Percentiles rank a stretch among this genome's conserved stretches.
Evolutionary conservation across 164 flowering plant genomes (phyloP).

Genomic region (Stephania japonica): DNA sequence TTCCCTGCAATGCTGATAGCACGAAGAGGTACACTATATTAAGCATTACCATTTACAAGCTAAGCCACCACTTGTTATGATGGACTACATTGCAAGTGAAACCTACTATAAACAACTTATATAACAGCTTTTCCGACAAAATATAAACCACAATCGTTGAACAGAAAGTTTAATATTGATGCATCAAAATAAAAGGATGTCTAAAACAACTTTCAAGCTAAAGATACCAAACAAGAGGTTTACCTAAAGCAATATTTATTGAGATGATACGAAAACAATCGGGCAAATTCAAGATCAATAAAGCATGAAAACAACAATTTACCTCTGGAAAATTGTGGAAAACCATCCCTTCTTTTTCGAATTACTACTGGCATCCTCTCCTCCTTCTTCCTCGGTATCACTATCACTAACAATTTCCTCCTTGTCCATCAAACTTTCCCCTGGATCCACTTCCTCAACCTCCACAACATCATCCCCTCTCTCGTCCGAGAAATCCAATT

Average conservation of each 20-base stretch:
- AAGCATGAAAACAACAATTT: slow-evolving; percentile 8
- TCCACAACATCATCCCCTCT: slow-evolving; percentile 45
- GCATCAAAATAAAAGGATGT: neutral
- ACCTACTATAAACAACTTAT: neutral
- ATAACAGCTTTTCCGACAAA: neutral
- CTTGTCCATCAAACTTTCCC: slow-evolving; percentile 94
- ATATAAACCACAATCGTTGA: neutral
- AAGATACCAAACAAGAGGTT: neutral
- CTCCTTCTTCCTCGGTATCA: slow-evolving; percentile 73
- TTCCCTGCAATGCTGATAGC: slow-evolving; percentile 85
- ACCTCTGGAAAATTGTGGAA: slow-evolving; percentile 96
- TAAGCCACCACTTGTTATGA: neutral
- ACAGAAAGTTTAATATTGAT: neutral
- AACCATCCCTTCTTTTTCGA: slow-evolving; percentile 89
- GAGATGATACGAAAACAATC: neutral
- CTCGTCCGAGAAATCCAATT: slow-evolving; percentile 81
- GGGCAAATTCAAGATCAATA: neutral
- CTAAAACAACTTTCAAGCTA: neutral
- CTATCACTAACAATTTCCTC: slow-evolving; percentile 79
- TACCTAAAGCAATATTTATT: neutral
- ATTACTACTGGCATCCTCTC: slow-evolving; percentile 40
- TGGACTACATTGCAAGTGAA: neutral
- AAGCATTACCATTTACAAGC: neutral
- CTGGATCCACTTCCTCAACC: slow-evolving; percentile 51
- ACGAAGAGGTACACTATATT: slow-evolving; percentile 13